These are phyloP conservation scores for Lactarius vividus DNA, from an alignment of 768 basidiomycete genomes.

Conservation along the genomic window DNA sequence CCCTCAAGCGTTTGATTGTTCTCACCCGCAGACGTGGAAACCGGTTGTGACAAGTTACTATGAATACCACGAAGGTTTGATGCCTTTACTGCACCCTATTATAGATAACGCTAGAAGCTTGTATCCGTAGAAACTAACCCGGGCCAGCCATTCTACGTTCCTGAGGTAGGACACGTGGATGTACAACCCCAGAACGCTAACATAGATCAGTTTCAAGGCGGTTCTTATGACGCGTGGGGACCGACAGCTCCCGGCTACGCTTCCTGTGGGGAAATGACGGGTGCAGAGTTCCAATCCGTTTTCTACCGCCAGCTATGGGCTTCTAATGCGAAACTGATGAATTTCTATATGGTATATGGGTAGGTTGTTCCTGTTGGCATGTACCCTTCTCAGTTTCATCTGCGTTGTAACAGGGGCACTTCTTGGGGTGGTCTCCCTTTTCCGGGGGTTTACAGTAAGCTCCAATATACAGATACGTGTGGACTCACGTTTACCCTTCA, in stretches of 20 bases:
- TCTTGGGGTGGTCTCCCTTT: conserved; percentile 83
- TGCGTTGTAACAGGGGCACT: conserved; percentile 54
- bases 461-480: neutral
- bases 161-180: conserved; percentile 47
- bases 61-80: conserved; percentile 51
- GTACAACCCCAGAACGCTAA: neutral
- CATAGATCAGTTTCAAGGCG: conserved; percentile 58
- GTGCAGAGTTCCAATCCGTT: conserved; percentile 71
- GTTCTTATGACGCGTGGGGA: conserved; percentile 82
- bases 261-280: conserved; percentile 63
- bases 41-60: conserved; percentile 64
- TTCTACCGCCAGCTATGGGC: conserved; percentile 80
- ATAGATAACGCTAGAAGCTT: neutral
- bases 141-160: conserved; percentile 65
- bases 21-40: conserved; percentile 63
- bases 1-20: conserved; percentile 80
- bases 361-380: conserved; percentile 30
- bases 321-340: conserved; percentile 76
- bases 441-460: conserved; percentile 64
- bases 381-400: neutral
- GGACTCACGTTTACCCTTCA: neutral
- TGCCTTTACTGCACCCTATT: neutral
- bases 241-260: conserved; percentile 68
- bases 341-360: conserved; percentile 86
- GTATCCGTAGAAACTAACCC: conserved; percentile 37